Evolutionary conservation across 345 rosid genomes (phyloP), one percentile per base, ranked within the genome.

Genomic region (Moricandia moricandioides): DNA sequence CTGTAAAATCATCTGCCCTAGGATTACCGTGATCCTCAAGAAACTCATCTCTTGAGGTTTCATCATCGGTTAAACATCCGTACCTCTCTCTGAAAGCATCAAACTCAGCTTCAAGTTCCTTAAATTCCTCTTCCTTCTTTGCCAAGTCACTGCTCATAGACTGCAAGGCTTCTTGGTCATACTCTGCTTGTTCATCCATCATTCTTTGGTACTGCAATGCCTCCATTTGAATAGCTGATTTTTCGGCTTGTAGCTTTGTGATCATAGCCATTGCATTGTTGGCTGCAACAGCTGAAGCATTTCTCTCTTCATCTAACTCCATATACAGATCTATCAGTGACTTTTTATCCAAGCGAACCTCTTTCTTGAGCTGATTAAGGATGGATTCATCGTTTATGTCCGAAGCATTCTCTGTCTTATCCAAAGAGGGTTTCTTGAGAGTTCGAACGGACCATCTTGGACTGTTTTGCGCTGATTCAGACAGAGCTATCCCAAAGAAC

Each of bases 181-280:
- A 95, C 76, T 92, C 93, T n/a, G 96, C 96, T 79, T 92, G 92
- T 78, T 95, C 98, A 74, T 95, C 98, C 97, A 95, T 91, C 98
- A 95, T 89, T 80, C 99, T 90, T 79, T 90, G 96, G 74, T 95
- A 95, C 83, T 95, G 98, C 62, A 92, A 81, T 1, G 98, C 99
- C 65, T 95, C 98, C 99, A 95, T 95, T 70, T 92, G 99, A 59
- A 92, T 88, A 5, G 92, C 91, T 0, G 92, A 90, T 82, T 92
- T 92, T 76, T 90, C 97, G 4, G 85, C 90, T 76, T 95, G 99
- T 75, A 95, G 82, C 81, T 93, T 70, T 0, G 96, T 92, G 78
- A 92, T 92, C 97, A 95, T 95, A 24, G 96, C 96, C 92, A 92
- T 92, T 0, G 98, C 98, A 40, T 92, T 89, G 73, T 89, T 89